phyloP scores from a whole-genome alignment of 2,329 filamentous ascomycete species.

The Ophioceras dolichostomum region DNA sequence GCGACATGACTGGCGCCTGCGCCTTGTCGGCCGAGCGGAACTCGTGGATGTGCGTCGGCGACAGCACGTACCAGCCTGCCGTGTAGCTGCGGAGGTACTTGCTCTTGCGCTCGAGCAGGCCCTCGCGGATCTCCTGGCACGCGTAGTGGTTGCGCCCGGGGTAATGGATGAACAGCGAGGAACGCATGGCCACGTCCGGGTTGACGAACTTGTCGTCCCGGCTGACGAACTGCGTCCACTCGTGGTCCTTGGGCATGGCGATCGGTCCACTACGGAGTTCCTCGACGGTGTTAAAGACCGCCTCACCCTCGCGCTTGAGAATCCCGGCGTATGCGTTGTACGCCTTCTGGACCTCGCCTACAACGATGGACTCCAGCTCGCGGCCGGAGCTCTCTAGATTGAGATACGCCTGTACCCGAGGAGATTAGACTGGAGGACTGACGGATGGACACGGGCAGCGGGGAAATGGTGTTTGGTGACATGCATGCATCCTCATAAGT shows the following conservation, averaged over 20 bases:
- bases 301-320: slow-evolving; percentile 80
- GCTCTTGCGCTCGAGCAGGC: slow-evolving; percentile 92
- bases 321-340: slow-evolving; percentile 92
- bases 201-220: slow-evolving; percentile 79
- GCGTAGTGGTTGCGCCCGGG: slow-evolving; percentile 80
- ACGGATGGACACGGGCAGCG: too few species aligned
- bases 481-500: too few species aligned
- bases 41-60: slow-evolving; percentile 92
- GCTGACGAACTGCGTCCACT: slow-evolving; percentile 77
- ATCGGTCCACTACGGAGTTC: slow-evolving; percentile 75
- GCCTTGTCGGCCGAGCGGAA: slow-evolving; percentile 97
- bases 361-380: slow-evolving; percentile 90
- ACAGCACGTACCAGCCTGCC: slow-evolving; percentile 92
- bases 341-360: slow-evolving; percentile 94
- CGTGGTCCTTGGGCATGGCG: slow-evolving; percentile 84
- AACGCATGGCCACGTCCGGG: slow-evolving; percentile 65
- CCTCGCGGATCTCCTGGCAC: slow-evolving; percentile 73
- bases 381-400: slow-evolving; percentile 91
- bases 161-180: slow-evolving; percentile 75
- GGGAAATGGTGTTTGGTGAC: too few species aligned
- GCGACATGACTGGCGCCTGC: slow-evolving; percentile 87
- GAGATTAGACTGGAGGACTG: too few species aligned
- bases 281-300: slow-evolving; percentile 65
- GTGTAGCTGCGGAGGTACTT: slow-evolving; percentile 98
- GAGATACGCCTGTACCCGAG: slow-evolving; percentile 62